Evolutionary conservation across 2,329 filamentous ascomycete genomes (phyloP), one percentile per base, ranked within the genome.

Genomic region (Knoxdaviesia proteae): DNA sequence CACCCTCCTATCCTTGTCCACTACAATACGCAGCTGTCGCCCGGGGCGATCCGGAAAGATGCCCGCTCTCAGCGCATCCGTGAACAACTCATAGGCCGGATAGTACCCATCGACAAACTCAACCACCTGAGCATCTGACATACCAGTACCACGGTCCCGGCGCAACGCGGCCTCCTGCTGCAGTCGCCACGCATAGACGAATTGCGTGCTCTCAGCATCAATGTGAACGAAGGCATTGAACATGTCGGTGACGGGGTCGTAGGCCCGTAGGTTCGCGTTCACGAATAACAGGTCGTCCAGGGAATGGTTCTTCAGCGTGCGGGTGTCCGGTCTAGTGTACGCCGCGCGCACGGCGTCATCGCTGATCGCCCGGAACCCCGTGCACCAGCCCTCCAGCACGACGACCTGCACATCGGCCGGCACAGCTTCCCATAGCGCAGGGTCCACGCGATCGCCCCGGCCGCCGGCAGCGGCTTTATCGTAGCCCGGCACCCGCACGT

Each of bases 321-420:
- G 71, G 57, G 55, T 67, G 49, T 59, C 60, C 42, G 62, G 59
- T 6, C 37, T 30, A 56, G 67, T 69, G 53, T 64, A 62, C 50
- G 66, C 66, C 4, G 74, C 56, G 32, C 67, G 64, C 4, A 72
- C 56, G 5, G 68, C 64, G n/a, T 61, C 54, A 0, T 67, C 57
- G 32, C 61, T 51, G 8, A 87, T 58, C 0, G 79, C 58, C 5
- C 77, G 74, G 60, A 94, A 94, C 3, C 84, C 87, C 8, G 93
- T 75, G 56, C 80, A 90, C 87, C 86, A 94, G 11, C 87, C 86
- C 58, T 94, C 86, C 48, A 94, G 77, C 42, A 94, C 72, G 29
- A 94, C 68, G 6, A 88, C 73, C 30, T 70, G 58, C 30, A 71
- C 59, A n/a, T 58, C 62, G 39, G 56, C 59, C 49, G 74, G 74